Percentiles rank a stretch among this genome's conserved stretches.
Evolutionary conservation across 1,284 basidiomycete genomes (phyloP).

Genomic region (Trichosporon ovoides): DNA sequence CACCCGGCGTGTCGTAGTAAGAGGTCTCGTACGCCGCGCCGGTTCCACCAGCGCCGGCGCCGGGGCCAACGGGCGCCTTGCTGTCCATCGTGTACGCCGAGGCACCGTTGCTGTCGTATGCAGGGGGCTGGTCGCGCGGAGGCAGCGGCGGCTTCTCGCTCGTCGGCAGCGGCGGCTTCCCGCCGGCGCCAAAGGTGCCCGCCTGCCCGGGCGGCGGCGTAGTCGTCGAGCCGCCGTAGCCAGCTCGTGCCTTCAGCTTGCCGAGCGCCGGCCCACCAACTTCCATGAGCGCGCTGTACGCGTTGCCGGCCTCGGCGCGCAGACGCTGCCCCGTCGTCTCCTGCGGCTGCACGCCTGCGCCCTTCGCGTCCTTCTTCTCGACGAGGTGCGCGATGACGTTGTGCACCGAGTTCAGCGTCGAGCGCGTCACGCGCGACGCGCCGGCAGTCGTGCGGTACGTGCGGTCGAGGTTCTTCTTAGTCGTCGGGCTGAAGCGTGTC

Average conservation of each 20-base stretch:
- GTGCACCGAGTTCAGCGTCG: slow-evolving; percentile 15
- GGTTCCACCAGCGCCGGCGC: background rate
- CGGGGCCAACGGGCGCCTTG: background rate
- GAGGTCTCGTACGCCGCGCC: background rate
- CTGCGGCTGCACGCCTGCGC: background rate
- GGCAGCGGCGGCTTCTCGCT: background rate
- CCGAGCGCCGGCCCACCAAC: slow-evolving; percentile 2
- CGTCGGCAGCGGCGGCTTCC: background rate
- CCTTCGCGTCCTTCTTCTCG: slow-evolving; percentile 8
- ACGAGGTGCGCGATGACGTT: slow-evolving; percentile 9
- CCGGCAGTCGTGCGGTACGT: slow-evolving; percentile 4
- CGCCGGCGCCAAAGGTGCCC: background rate
- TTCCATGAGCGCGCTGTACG: slow-evolving; percentile 9
- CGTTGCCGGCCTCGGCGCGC: background rate
- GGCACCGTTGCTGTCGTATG: background rate
- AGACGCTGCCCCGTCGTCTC: background rate
- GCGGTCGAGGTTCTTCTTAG: slow-evolving; percentile 3
- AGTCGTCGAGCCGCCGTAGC: background rate
- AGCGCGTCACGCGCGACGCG: slow-evolving; percentile 7
- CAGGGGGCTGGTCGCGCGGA: background rate
- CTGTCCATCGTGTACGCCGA: background rate
- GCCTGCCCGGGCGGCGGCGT: background rate
- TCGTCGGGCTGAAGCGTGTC: slow-evolving; percentile 1
- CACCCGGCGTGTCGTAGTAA: background rate
- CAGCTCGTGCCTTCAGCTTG: background rate